These are phyloP conservation scores for Sclerotinia nivalis DNA, from an alignment of 2,329 filamentous ascomycete genomes.

Conservation along the genomic window DNA sequence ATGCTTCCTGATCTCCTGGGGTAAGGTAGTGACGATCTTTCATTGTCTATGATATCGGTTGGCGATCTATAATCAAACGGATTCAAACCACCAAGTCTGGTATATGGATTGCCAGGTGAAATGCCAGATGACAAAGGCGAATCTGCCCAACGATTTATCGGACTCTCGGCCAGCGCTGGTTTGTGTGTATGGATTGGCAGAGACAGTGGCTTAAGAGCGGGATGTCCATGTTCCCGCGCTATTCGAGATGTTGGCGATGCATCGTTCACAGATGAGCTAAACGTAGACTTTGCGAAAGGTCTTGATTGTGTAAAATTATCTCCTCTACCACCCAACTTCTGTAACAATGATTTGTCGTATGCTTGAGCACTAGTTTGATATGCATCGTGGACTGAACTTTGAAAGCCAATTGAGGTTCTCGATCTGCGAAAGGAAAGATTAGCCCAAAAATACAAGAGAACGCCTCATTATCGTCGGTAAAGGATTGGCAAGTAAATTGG, in stretches of 20 bases:
- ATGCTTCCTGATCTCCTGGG: slow-evolving; percentile 46
- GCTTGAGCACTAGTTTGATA: slow-evolving; percentile 42
- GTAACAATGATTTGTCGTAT: slow-evolving; percentile 44
- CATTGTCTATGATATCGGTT: slow-evolving; percentile 38
- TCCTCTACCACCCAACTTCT: slow-evolving; percentile 41
- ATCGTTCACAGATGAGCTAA: slow-evolving; percentile 41
- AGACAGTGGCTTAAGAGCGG: slow-evolving; percentile 41
- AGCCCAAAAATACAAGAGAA: slow-evolving; percentile 14
- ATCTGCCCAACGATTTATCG: slow-evolving; percentile 39
- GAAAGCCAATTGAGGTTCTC: slow-evolving; percentile 36
- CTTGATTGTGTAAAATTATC: slow-evolving; percentile 42
- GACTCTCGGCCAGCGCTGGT: slow-evolving; percentile 38
- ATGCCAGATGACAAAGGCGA: slow-evolving; percentile 37
- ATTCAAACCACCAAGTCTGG: slow-evolving; percentile 30
- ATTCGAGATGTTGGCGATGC: slow-evolving; percentile 41
- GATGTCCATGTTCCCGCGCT: slow-evolving; percentile 37
- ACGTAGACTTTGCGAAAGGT: slow-evolving; percentile 34
- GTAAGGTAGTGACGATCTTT: slow-evolving; percentile 38
- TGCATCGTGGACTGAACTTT: slow-evolving; percentile 42
- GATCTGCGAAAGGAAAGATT: slow-evolving; percentile 30
- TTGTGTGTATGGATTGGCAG: slow-evolving; percentile 39
- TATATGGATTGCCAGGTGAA: slow-evolving; percentile 36
- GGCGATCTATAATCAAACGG: slow-evolving; percentile 39
- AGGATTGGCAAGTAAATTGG: slow-evolving; percentile 13
- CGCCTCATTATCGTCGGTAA: neutral